Evolutionary conservation across 768 basidiomycete species (phyloP), one percentile per base, ranked within the genome.

Genomic region (Infundibulicybe gibba): DNA sequence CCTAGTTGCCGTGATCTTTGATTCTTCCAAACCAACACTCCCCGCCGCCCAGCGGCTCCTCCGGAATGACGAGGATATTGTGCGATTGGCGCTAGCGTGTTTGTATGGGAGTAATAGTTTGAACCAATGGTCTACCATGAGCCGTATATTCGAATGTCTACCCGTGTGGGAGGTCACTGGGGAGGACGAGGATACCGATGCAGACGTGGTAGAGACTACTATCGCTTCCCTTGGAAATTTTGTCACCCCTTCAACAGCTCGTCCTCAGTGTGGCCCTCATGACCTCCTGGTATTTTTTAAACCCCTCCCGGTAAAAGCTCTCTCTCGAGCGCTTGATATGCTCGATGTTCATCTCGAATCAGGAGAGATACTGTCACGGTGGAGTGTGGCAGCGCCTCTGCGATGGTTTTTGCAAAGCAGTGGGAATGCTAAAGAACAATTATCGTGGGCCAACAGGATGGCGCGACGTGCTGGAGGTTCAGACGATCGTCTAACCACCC

Each of bases 281-380:
- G 90, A 94, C 50, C 71, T 97, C 6, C 70, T 88, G 49, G 54
- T 85, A 2, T 94, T 94, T 70, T 94, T 97, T 71, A 75, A 79
- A 47, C 87, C 90, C 1, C 73, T 97, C 5, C 82, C 87, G 0
- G 65, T 85, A 15, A 65, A 80, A 2, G 81, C 88, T 1, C 71
- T 97, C 6, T 94, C 94, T 0, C 79, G 80, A 44, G 83, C 85
- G 5, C 78, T 99, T 34, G 95, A 99, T 61, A 81, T 93, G 43
- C 76, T 97, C 43, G 95, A 98, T 64, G 80, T 95, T 1, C 95
- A 98, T 63, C 77, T 99, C 11, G 91, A 97, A 59, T 88, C 89
- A 0, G 94, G 91, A 16, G 95, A 98, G 64, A 90, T 93, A 38
- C 70, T 99, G 14, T 79, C 89, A 2, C 77, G 91, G 21, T 99